Conservation (phyloP, 2,329 filamentous ascomycete species). For the Chaetomiaceae sp. region DNA sequence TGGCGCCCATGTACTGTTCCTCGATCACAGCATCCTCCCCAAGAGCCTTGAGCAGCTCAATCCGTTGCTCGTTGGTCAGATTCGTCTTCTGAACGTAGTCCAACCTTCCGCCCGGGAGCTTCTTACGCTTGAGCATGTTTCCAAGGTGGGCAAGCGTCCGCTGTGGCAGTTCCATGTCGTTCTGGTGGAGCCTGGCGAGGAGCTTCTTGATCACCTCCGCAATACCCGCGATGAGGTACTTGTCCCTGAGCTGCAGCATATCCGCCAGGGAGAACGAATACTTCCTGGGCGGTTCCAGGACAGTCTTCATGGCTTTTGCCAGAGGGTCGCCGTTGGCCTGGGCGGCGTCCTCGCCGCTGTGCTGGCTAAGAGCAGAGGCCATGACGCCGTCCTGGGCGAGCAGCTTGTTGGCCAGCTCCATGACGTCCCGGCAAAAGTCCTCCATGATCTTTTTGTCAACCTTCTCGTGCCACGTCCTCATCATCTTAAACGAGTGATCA, state of each 20-base stretch:
- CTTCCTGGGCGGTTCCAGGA: slow-evolving; percentile 59
- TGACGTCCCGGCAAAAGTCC: slow-evolving; percentile 89
- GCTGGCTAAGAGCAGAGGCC: slow-evolving; percentile 57
- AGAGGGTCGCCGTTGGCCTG: slow-evolving; percentile 14
- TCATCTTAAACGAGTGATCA: slow-evolving; percentile 74
- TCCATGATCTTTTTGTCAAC: slow-evolving; percentile 77
- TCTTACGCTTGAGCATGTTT: slow-evolving; percentile 60
- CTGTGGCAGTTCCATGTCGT: slow-evolving; percentile 64
- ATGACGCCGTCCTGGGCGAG: slow-evolving; percentile 84
- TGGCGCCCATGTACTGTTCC: slow-evolving; percentile 43
- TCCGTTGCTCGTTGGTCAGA: slow-evolving; percentile 74
- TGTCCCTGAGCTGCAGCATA: slow-evolving; percentile 87
- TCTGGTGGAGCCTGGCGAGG: slow-evolving; percentile 72
- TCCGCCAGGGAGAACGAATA: slow-evolving; percentile 68
- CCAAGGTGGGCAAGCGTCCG: slow-evolving; percentile 58
- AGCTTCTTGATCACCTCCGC: slow-evolving; percentile 82
- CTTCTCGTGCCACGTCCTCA: slow-evolving; percentile 75
- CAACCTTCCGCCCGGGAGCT: slow-evolving; percentile 45
- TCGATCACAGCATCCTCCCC: slow-evolving; percentile 53
- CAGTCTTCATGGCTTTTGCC: slow-evolving; percentile 35
- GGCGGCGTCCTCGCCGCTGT: slow-evolving; percentile 18
- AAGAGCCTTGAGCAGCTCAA: slow-evolving; percentile 66
- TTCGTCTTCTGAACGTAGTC: slow-evolving; percentile 66
- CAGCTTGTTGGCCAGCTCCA: slow-evolving; percentile 84
- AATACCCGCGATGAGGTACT: slow-evolving; percentile 76